Conservation (phyloP, 371 early-diverging fungal genomes). For the Rhizopus arrhizus region DNA sequence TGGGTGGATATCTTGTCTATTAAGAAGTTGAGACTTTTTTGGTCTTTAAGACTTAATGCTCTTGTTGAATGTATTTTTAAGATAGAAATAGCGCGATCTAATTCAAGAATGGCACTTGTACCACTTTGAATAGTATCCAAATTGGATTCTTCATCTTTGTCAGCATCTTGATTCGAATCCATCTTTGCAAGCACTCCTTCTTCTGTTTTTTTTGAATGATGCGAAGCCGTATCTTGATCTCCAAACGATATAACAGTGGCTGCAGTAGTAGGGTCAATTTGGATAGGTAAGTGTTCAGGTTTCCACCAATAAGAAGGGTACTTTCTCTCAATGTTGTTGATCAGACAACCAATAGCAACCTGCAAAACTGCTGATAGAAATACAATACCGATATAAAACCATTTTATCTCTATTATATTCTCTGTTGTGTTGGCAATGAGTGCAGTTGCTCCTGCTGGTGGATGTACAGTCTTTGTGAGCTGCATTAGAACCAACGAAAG, state of each 20-base stretch:
- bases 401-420: slow-evolving; percentile 53
- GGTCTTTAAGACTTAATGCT: background rate
- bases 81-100: background rate
- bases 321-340: slow-evolving; percentile 69
- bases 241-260: slow-evolving; percentile 11
- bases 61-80: background rate
- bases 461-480: slow-evolving; percentile 70
- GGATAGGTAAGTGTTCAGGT: slow-evolving; percentile 21
- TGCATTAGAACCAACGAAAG: slow-evolving; percentile 70
- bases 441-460: slow-evolving; percentile 76
- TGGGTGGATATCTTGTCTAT: background rate
- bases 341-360: slow-evolving; percentile 60
- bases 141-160: background rate
- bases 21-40: background rate
- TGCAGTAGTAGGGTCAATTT: slow-evolving; percentile 13
- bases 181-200: slow-evolving; percentile 3
- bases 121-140: background rate
- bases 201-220: slow-evolving; percentile 12
- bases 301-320: slow-evolving; percentile 76
- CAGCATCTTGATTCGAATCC: background rate
- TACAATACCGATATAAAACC: slow-evolving; percentile 65
- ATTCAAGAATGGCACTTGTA: background rate
- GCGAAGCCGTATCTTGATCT: slow-evolving; percentile 4
- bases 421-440: slow-evolving; percentile 59
- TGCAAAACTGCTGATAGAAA: slow-evolving; percentile 54